phyloP scores from a whole-genome alignment of 108 stramenopile genomes.

The Cyclotella distinguenda region DNA sequence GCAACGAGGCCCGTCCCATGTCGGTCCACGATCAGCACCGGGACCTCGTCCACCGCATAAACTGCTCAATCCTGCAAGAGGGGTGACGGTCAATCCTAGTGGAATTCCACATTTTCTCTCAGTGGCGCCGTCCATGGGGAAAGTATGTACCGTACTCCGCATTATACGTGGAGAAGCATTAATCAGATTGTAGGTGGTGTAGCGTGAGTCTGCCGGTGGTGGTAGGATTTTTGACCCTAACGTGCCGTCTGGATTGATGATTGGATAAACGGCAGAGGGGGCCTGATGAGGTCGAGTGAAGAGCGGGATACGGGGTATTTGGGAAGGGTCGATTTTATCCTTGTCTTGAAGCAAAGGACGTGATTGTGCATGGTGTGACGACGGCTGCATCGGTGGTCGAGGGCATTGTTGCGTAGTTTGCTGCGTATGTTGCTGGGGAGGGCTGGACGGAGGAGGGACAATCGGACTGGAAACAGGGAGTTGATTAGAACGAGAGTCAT shows the following conservation, averaged over 20 bases:
- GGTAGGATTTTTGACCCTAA: constrained; percentile 22
- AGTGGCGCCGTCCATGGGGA: constrained; percentile 55
- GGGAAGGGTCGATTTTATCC: constrained; percentile 52
- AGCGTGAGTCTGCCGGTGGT: constrained; percentile 64
- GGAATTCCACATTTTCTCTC: constrained; percentile 52
- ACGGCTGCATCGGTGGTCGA: constrained; percentile 15
- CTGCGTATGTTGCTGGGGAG: not conserved
- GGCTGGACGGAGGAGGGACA: constrained; percentile 1
- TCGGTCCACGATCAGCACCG: constrained; percentile 11
- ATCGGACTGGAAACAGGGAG: not conserved
- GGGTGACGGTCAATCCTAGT: constrained; percentile 62
- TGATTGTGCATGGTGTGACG: constrained; percentile 2
- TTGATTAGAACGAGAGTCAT: not conserved
- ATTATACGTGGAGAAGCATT: constrained; percentile 70
- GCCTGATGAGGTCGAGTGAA: constrained; percentile 60
- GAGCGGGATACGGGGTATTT: constrained; percentile 58
- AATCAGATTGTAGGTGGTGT: constrained; percentile 51
- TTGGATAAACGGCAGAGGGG: constrained; percentile 42
- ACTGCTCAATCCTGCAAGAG: constrained; percentile 53
- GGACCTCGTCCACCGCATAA: constrained; percentile 10
- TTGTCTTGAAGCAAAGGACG: constrained; percentile 9
- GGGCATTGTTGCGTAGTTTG: not conserved
- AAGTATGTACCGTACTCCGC: constrained; percentile 53
- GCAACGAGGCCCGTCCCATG: constrained; percentile 34
- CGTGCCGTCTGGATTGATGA: not conserved